These are phyloP conservation scores for Dothideomycetes sp. DNA, from an alignment of 2,329 filamentous ascomycete species.

Conservation along the genomic window DNA sequence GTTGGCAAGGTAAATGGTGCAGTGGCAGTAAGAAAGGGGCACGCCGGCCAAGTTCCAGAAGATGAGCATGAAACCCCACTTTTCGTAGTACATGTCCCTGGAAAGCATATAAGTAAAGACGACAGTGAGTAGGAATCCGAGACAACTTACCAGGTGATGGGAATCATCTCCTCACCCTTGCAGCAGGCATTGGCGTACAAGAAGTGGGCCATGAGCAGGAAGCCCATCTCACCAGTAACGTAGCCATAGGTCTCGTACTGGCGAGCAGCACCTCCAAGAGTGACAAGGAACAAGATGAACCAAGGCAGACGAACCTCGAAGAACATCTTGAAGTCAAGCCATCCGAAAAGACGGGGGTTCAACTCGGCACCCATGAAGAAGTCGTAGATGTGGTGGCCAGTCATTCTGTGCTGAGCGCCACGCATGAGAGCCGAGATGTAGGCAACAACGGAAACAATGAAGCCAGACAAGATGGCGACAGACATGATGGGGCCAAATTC, in stretches of 20 bases:
- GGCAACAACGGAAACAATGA: constrained; percentile 69
- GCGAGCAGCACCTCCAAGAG: constrained; percentile 64
- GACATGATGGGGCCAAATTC: constrained; percentile 90
- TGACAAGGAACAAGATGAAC: constrained; percentile 78
- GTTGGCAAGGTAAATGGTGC: constrained; percentile 80
- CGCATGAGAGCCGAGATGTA: constrained; percentile 77
- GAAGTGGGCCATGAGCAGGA: constrained; percentile 82
- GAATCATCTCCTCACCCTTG: constrained; percentile 86
- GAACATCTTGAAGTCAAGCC: constrained; percentile 91
- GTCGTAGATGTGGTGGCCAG: constrained; percentile 69
- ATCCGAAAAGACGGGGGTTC: constrained; percentile 67
- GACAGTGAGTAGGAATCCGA: not conserved
- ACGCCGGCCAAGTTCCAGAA: constrained; percentile 96
- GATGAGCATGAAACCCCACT: constrained; percentile 95
- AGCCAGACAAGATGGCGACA: constrained; percentile 87
- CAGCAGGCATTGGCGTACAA: constrained; percentile 86
- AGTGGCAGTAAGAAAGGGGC: constrained; percentile 86
- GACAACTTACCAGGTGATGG: constrained; percentile 63
- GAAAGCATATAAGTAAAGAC: constrained; percentile 29
- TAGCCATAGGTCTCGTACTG: constrained; percentile 82
- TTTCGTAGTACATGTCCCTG: constrained; percentile 98
- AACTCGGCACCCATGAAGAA: constrained; percentile 88
- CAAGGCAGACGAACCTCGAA: constrained; percentile 87
- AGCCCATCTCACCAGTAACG: constrained; percentile 73
- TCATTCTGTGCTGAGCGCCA: constrained; percentile 86